phyloP scores from a whole-genome alignment of 2,329 filamentous ascomycete genomes.

The Penicillium sp. region DNA sequence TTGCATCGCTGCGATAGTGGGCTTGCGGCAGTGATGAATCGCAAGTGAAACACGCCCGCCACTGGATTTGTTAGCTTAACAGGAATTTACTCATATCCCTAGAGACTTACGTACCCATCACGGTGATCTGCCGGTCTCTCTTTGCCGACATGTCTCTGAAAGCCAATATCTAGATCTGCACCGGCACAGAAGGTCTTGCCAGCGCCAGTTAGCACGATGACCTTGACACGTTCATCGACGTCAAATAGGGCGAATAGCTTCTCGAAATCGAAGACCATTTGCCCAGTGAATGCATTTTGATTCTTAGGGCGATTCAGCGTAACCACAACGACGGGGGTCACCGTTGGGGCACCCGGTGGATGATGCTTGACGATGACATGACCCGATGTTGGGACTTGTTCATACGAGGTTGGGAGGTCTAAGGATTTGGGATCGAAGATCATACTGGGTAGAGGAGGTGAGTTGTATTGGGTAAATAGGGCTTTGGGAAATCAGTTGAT shows the following conservation, averaged over 20 bases:
- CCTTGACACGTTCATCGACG: constrained; percentile 56
- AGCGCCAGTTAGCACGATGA: constrained; percentile 55
- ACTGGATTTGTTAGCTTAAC: constrained; percentile 9
- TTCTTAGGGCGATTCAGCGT: constrained; percentile 57
- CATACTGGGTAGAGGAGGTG: constrained; percentile 5
- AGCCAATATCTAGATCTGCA: constrained; percentile 57
- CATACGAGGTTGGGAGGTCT: constrained; percentile 24
- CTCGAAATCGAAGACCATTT: constrained; percentile 51
- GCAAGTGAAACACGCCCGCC: constrained; percentile 44
- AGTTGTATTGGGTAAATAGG: background rate
- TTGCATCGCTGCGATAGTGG: constrained; percentile 57
- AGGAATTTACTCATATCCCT: too few species aligned
- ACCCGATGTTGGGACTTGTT: constrained; percentile 20
- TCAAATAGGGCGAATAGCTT: constrained; percentile 43
- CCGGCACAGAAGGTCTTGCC: constrained; percentile 53
- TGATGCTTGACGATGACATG: constrained; percentile 42
- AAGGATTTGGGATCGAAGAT: constrained; percentile 19
- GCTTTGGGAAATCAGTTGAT: background rate
- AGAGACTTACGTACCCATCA: constrained; percentile 47
- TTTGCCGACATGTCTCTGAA: constrained; percentile 38
- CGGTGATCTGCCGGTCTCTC: constrained; percentile 52
- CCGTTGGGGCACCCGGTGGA: constrained; percentile 49
- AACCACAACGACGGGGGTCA: constrained; percentile 50
- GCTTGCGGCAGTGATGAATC: constrained; percentile 59
- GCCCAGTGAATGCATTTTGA: constrained; percentile 59